phyloP scores from a whole-genome alignment of 2,329 filamentous ascomycete species.

The Ophiocordyceps australis region DNA sequence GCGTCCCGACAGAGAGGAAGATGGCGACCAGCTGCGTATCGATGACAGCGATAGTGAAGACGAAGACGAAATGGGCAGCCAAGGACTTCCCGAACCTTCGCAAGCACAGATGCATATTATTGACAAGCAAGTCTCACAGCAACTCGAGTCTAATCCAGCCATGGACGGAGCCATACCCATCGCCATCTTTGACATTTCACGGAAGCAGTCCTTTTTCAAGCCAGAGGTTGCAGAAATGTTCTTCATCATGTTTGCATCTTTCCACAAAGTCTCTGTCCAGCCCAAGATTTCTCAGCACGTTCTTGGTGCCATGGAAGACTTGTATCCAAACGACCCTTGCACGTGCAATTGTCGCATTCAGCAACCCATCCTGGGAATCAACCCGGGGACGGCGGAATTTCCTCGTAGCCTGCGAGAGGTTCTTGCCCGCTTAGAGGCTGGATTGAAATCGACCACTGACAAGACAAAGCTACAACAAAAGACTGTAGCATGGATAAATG shows the following conservation, averaged over 20 bases:
- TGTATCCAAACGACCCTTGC: slow-evolving; percentile 40
- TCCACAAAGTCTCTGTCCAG: slow-evolving; percentile 46
- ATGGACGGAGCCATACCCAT: slow-evolving; percentile 85
- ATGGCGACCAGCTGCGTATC: slow-evolving; percentile 26
- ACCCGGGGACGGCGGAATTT: slow-evolving; percentile 48
- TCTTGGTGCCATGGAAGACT: slow-evolving; percentile 40
- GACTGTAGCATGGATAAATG: slow-evolving; percentile 33
- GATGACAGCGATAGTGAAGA: slow-evolving; percentile 25
- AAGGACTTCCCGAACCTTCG: slow-evolving; percentile 25
- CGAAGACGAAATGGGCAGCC: slow-evolving; percentile 23
- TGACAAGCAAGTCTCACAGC: slow-evolving; percentile 23
- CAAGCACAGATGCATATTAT: slow-evolving; percentile 23
- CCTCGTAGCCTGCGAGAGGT: slow-evolving; percentile 50
- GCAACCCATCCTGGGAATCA: slow-evolving; percentile 49
- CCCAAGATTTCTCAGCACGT: slow-evolving; percentile 56
- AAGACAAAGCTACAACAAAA: slow-evolving; percentile 26
- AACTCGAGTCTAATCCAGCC: slow-evolving; percentile 59
- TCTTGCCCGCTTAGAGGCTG: slow-evolving; percentile 40
- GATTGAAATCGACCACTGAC: slow-evolving; percentile 24
- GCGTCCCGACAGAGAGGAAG: slow-evolving; percentile 27
- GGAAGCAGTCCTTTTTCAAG: slow-evolving; percentile 57
- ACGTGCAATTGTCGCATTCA: slow-evolving; percentile 55
- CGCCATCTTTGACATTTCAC: slow-evolving; percentile 76
- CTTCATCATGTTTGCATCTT: slow-evolving; percentile 61
- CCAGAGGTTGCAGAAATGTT: slow-evolving; percentile 52